Evolutionary conservation across 169 alveolate species (phyloP).

Genomic region (Neospora caninum): DNA sequence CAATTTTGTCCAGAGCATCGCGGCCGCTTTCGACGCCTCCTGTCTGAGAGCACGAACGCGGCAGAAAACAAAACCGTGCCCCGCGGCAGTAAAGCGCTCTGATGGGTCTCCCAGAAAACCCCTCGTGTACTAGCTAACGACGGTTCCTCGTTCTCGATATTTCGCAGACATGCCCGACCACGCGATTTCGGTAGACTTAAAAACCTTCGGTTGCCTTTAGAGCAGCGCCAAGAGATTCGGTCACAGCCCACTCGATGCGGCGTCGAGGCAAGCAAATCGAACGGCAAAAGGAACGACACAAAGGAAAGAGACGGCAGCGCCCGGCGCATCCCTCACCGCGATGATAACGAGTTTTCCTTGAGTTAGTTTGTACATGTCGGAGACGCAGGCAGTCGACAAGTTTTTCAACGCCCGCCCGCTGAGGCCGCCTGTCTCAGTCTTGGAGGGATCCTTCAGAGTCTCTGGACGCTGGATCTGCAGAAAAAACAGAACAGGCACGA

Average conservation of each 20-base stretch:
- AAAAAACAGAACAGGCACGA: not conserved
- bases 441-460: conserved; percentile 54
- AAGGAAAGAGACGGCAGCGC: no score
- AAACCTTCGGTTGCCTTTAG: no score
- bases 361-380: conserved; percentile 82
- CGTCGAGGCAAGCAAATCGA: no score
- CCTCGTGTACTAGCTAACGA: no score
- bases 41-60: conserved; percentile 66
- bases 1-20: conserved; percentile 86
- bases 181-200: no score
- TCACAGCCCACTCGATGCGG: no score
- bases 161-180: no score
- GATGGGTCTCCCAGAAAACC: no score
- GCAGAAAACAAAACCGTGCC: not conserved
- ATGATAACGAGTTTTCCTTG: conserved; percentile 82
- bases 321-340: conserved; percentile 74
- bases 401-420: conserved; percentile 83
- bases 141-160: no score
- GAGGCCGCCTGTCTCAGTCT: conserved; percentile 83
- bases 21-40: conserved; percentile 87
- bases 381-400: conserved; percentile 77
- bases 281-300: no score
- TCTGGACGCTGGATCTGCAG: conserved; percentile 70
- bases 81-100: no score
- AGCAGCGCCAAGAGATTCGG: no score